Percentiles rank a stretch among this genome's conserved stretches.
Evolutionary conservation across 495 filamentous ascomycete genomes (phyloP).

Genomic region (Amniculicola lignicola): DNA sequence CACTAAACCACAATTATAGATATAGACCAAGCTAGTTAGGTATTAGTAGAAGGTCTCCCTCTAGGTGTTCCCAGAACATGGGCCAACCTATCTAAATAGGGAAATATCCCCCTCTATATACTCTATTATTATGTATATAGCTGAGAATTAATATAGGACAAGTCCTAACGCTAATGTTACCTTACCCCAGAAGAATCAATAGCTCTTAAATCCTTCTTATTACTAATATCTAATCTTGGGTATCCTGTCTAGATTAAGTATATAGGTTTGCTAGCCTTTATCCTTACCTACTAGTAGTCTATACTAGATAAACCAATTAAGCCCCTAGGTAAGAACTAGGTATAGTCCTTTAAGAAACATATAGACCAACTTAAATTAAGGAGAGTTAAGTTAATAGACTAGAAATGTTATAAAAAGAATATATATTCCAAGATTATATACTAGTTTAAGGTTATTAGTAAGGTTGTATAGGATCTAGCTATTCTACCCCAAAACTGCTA

Average conservation of each 20-base stretch:
- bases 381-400: conserved; percentile 27
- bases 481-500: conserved; percentile 37
- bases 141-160: not conserved
- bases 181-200: not conserved
- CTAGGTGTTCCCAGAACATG: not conserved
- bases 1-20: not conserved
- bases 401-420: conserved; percentile 32
- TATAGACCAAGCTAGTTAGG: not conserved
- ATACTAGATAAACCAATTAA: not conserved
- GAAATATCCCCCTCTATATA: not conserved
- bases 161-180: not conserved
- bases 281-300: not conserved
- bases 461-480: conserved; percentile 35
- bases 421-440: conserved; percentile 41
- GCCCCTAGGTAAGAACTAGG: conserved; percentile 17
- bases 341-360: not conserved
- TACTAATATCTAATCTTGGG: conserved; percentile 2
- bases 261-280: conserved; percentile 2
- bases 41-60: not conserved
- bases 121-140: not conserved
- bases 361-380: conserved; percentile 24
- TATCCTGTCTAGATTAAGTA: not conserved
- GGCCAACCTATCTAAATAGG: not conserved
- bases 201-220: not conserved
- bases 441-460: conserved; percentile 34